Conservation (phyloP, 768 basidiomycete genomes). For the Mycena albidolilacea region DNA sequence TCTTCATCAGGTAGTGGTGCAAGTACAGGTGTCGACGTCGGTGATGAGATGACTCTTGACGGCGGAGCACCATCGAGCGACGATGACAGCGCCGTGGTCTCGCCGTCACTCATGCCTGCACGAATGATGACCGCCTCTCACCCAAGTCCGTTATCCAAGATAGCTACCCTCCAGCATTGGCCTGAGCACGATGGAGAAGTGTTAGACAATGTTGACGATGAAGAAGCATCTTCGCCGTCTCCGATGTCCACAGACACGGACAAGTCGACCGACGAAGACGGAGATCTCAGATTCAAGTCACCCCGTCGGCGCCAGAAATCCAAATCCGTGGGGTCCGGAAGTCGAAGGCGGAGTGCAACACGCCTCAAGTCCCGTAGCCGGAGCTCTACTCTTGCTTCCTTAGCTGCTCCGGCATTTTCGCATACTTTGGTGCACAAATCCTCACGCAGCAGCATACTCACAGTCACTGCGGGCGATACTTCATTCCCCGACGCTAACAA, state of each 20-base stretch:
- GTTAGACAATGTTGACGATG: conserved; percentile 60
- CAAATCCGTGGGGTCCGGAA: conserved; percentile 47
- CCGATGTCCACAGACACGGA: conserved; percentile 79
- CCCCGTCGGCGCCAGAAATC: conserved; percentile 49
- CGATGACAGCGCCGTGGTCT: conserved; percentile 53
- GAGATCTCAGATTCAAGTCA: conserved; percentile 48
- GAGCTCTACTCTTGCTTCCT: conserved; percentile 77
- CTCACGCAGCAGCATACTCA: conserved; percentile 79
- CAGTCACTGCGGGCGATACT: conserved; percentile 73
- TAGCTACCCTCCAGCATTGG: conserved; percentile 70
- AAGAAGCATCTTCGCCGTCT: conserved; percentile 71
- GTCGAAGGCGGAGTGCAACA: conserved; percentile 44
- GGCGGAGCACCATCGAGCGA: conserved; percentile 49
- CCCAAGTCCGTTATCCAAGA: conserved; percentile 78
- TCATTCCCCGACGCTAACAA: conserved; percentile 51
- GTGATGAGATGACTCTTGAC: conserved; percentile 45
- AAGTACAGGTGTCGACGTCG: conserved; percentile 51
- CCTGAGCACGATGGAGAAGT: conserved; percentile 61
- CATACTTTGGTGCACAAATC: conserved; percentile 60
- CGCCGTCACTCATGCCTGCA: conserved; percentile 51
- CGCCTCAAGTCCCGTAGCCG: conserved; percentile 66
- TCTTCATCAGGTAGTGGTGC: conserved; percentile 65
- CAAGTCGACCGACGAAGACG: conserved; percentile 35
- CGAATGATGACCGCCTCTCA: conserved; percentile 53
- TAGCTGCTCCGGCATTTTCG: conserved; percentile 57